phyloP scores from a whole-genome alignment of 2,329 filamentous ascomycete genomes.

The Botrytis sinoallii region DNA sequence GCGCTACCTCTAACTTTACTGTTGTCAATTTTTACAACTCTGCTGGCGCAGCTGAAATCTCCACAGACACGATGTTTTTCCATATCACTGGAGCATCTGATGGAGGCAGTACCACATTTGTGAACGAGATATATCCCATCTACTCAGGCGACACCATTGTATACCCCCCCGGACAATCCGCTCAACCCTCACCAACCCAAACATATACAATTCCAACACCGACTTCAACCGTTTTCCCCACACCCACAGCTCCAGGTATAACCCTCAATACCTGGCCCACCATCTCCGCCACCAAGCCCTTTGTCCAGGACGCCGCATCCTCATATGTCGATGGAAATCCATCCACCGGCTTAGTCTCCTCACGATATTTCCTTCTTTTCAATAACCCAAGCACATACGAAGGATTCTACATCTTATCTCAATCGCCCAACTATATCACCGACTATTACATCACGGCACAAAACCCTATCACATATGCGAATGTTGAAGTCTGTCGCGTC shows the following conservation, averaged over 20 bases:
- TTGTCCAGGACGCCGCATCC: background rate
- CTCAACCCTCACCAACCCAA: background rate
- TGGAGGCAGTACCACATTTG: background rate
- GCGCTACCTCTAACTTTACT: slow-evolving; percentile 7
- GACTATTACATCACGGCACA: background rate
- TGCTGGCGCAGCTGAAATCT: background rate
- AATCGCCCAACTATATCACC: background rate
- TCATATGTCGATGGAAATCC: background rate
- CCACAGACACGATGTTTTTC: background rate
- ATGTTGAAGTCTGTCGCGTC: background rate
- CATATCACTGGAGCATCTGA: background rate
- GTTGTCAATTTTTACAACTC: background rate
- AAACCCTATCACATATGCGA: background rate
- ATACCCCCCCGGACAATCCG: slow-evolving; percentile 1
- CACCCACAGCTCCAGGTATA: background rate
- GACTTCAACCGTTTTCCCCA: background rate
- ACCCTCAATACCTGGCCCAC: background rate
- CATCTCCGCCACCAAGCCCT: background rate
- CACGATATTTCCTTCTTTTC: background rate
- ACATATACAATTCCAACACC: background rate
- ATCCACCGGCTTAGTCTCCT: background rate
- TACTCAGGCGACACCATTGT: background rate
- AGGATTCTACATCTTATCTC: background rate
- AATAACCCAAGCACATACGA: background rate
- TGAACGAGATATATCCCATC: slow-evolving; percentile 10